Base-by-base conservation (phyloP, 805 yeast species). In the Cyberlindnera japonica region DNA sequence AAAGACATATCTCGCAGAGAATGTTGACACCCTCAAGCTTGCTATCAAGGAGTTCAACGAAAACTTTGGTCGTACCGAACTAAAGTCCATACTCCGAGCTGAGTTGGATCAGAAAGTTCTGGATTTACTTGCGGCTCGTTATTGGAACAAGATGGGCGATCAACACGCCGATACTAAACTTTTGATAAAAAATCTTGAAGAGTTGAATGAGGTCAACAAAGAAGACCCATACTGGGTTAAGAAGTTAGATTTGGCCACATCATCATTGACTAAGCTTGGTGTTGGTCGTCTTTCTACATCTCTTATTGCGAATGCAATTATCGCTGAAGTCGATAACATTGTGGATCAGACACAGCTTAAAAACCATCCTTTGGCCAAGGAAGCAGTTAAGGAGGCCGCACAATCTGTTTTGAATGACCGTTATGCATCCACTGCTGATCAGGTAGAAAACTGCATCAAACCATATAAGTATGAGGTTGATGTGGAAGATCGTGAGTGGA, bases 391-490 rank as follows among this genome's bases (percentile, higher is more conserved):
- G 38, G 95, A 88, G 29, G 95, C 97, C 3, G 95, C 96, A 0
- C 72, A 76, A 23, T 69, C 80, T 18, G 95, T 93, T 6, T 68
- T 93, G 47, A 81, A 81, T 48, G 67, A 84, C 20, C 79, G 91
- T 49, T 93, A 75, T 59, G 86, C 81, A 49, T 82, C 95, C 1
- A 91, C 99, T 0, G 95, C 99, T 0, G 99, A 95, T 61, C 99
- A 93, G 61, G 98, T 93, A 6, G 99, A 93, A 57, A 93, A 95
- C 62, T 90, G 98, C 65, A 91, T 93, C 55, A 93, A 93, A 61
- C 99, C 99, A 3, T 93, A 83, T 68, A 93, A 93, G 65, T 93
- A 91, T 61, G 99, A 93, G 57, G 90, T 93, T 44, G 99, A 93
- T 57, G 77, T 93, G 35, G 98, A 93, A 58, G 95, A 90, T 52